A percentile compares a stretch with the other conserved stretches of the same genome.
Evolutionary conservation across 345 rosid species (phyloP).

Genomic region (Kernera saxatilis): DNA sequence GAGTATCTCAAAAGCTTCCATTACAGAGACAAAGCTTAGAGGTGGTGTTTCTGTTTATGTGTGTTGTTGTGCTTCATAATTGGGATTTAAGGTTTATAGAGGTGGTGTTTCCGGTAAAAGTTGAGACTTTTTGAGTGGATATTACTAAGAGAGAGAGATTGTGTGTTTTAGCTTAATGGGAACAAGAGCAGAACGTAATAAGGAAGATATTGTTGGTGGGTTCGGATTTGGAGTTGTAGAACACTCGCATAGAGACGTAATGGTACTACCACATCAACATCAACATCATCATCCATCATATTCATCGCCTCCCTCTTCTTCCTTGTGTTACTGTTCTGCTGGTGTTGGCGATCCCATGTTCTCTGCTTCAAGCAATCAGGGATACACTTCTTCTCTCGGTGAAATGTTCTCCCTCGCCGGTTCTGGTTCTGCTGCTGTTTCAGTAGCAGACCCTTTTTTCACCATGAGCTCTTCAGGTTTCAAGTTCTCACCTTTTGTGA

Average conservation of each 20-base stretch:
- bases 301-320: conserved; percentile 21
- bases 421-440: conserved; percentile 33
- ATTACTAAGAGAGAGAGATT: conserved; percentile 4
- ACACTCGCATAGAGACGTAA: conserved; percentile 23
- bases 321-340: conserved; percentile 27
- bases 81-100: background rate
- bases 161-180: conserved; percentile 22
- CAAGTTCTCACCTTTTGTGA: conserved; percentile 26
- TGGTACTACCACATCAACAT: conserved; percentile 30
- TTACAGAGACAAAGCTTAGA: background rate
- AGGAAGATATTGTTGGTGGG: conserved; percentile 36
- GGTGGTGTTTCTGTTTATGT: background rate
- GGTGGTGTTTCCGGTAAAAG: background rate
- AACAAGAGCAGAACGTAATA: conserved; percentile 16
- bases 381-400: conserved; percentile 17
- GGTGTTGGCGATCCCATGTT: conserved; percentile 39
- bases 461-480: conserved; percentile 37
- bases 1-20: background rate
- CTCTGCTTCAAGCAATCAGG: conserved; percentile 40
- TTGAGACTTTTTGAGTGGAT: conserved; percentile 1
- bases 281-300: conserved; percentile 19
- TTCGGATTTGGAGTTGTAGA: conserved; percentile 44
- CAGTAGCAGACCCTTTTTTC: conserved; percentile 35
- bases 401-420: conserved; percentile 37
- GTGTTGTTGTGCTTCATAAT: background rate